Base-by-base conservation (phyloP, 73 alveolate species). In the Effrenium voratum region DNA sequence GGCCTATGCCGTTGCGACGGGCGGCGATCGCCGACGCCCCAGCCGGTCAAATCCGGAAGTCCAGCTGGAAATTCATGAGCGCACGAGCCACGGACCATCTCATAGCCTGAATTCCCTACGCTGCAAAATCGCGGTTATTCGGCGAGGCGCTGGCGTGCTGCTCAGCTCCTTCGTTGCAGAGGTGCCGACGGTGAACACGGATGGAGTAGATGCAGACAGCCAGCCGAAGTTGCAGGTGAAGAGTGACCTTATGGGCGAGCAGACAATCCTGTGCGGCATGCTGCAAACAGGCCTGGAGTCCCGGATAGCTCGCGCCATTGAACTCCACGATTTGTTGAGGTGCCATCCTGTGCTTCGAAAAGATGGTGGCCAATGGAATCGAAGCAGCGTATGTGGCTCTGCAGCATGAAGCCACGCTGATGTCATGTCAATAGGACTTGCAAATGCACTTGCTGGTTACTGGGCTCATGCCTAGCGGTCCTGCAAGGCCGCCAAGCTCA, bases 181-280 rank as follows among this genome's bases (percentile, higher is more conserved):
- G 91, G 98, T 63, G 34, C 40, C 45, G 26, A 12, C n/a, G 63
- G 28, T 19, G 38, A 43, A 32, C 0, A 34, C 30, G 5, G 43
- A 36, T 32, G 26, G n/a, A 57, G n/a, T 22, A 57, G 30, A 6
- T 28, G 26, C n/a, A 72, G 83, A 72, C 28, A 30, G 28, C 28
- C n/a, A 30, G 16, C 28, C n/a, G n/a, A 57, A 30, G 16, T 57
- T 57, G 16, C 93, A 91, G 98, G 98, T 91, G 57, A 91, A 91
- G 91, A 91, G 98, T 15, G 98, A 91, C 86, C 70, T 91, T 30
- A 91, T 91, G 98, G 98, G 98, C 75, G 98, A 91, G 91, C 98
- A 91, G 91, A 91, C 98, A 30, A 91, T 91, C 47, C 80, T 91
- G 34, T 91, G 98, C 82, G 98, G 98, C 30, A 91, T 91, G 98